These are phyloP conservation scores for Ophiostoma piceae DNA, from an alignment of 2,329 filamentous ascomycete genomes.

Conservation along the genomic window DNA sequence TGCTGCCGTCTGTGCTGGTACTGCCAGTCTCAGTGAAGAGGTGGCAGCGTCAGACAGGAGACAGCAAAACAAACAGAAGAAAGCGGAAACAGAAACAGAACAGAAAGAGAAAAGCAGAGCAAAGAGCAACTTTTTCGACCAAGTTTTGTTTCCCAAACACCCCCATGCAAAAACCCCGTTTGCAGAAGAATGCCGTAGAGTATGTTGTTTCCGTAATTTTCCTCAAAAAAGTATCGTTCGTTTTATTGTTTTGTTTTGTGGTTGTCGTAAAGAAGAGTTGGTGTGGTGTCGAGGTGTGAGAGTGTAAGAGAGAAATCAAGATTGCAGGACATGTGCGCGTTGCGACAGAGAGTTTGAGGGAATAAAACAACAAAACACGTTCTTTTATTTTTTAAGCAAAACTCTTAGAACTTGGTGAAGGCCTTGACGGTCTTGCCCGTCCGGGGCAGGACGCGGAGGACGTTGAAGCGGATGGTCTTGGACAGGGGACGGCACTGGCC, in stretches of 20 bases:
- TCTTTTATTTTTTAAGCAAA: slow-evolving; percentile 15
- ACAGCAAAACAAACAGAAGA: neutral
- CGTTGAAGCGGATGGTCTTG: slow-evolving; percentile 99
- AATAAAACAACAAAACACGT: slow-evolving; percentile 21
- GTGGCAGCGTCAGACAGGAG: neutral
- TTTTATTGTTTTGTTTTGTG: slow-evolving; percentile 16
- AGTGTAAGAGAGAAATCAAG: neutral
- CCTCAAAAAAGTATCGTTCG: slow-evolving; percentile 3
- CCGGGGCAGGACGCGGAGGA: slow-evolving; percentile 95
- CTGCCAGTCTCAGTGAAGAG: slow-evolving; percentile 3
- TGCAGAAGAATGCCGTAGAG: slow-evolving; percentile 3
- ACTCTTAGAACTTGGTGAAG: slow-evolving; percentile 93
- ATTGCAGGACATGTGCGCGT: slow-evolving; percentile 11
- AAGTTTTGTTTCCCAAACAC: slow-evolving; percentile 15
- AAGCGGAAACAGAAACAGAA: neutral
- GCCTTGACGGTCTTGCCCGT: slow-evolving; percentile 96
- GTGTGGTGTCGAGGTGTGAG: neutral
- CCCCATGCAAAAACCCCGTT: neutral
- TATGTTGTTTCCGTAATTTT: slow-evolving; percentile 8
- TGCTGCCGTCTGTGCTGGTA: neutral
- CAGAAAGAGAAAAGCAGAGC: neutral
- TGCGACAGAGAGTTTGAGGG: neutral
- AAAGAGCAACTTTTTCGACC: slow-evolving; percentile 16
- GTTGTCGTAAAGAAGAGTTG: slow-evolving; percentile 1
- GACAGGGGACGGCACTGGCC: slow-evolving; percentile 98